These are phyloP conservation scores for Leccinellum rugosiceps DNA, from an alignment of 768 basidiomycete genomes.

Conservation along the genomic window DNA sequence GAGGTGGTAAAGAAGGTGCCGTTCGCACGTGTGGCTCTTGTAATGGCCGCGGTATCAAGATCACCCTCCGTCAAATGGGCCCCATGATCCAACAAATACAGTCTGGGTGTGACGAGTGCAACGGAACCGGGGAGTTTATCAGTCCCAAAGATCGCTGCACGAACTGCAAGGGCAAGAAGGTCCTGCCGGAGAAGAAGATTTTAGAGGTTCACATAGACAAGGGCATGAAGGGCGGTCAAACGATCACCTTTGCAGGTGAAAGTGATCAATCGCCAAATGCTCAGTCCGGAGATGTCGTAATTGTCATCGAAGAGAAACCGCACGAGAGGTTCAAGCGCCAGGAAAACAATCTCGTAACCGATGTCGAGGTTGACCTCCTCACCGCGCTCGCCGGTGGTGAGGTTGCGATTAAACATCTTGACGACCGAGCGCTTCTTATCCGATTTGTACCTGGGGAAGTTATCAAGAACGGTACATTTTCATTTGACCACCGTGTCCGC, in stretches of 20 bases:
- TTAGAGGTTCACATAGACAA: constrained; percentile 98
- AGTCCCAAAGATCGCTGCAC: constrained; percentile 90
- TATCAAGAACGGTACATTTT: constrained; percentile 80
- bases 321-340: constrained; percentile 87
- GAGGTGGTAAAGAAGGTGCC: constrained; percentile 96
- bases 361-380: constrained; percentile 89
- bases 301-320: constrained; percentile 89
- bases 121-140: constrained; percentile 92
- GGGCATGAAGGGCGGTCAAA: constrained; percentile 94
- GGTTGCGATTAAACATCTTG: constrained; percentile 87
- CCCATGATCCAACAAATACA: constrained; percentile 99
- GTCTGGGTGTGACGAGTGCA: constrained; percentile 90
- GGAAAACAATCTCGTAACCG: constrained; percentile 81
- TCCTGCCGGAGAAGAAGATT: constrained; percentile 90
- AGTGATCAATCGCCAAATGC: constrained; percentile 89
- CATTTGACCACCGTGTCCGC: neutral
- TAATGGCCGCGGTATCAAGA: constrained; percentile 84
- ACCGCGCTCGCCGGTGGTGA: constrained; percentile 92
- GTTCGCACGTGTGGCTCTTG: constrained; percentile 77
- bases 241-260: constrained; percentile 84
- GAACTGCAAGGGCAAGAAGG: constrained; percentile 94
- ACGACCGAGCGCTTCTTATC: constrained; percentile 85
- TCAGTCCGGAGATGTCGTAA: constrained; percentile 91
- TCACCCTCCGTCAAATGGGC: constrained; percentile 95
- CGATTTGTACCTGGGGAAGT: constrained; percentile 87